These are phyloP conservation scores for Aspergillus caelatus DNA, from an alignment of 2,329 filamentous ascomycete species.

Conservation along the genomic window DNA sequence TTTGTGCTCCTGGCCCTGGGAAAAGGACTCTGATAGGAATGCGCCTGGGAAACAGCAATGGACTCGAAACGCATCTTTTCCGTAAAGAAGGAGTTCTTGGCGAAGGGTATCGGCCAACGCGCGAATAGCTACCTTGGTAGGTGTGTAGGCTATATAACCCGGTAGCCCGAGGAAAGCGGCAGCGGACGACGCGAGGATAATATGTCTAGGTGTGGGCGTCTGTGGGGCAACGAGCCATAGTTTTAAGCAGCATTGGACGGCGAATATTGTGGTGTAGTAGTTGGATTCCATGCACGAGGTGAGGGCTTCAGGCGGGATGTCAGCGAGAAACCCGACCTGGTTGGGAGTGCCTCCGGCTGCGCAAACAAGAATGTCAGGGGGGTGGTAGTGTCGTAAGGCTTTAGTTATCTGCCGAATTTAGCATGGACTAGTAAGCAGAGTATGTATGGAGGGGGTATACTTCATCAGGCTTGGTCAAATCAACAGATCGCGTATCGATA, in stretches of 20 bases:
- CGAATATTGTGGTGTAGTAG: slow-evolving; percentile 14
- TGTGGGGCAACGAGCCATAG: slow-evolving; percentile 6
- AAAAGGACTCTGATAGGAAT: slow-evolving; percentile 11
- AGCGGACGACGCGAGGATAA: slow-evolving; percentile 17
- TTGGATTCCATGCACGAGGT: slow-evolving; percentile 16
- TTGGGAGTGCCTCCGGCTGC: slow-evolving; percentile 19
- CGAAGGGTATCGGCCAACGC: slow-evolving; percentile 18
- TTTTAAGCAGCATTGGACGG: slow-evolving; percentile 11
- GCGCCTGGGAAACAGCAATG: slow-evolving; percentile 16
- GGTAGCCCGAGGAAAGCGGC: slow-evolving; percentile 15
- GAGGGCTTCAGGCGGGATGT: slow-evolving; percentile 16
- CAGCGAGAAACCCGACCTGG: slow-evolving; percentile 23
- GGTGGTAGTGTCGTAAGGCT: slow-evolving; percentile 5
- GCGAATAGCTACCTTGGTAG: slow-evolving; percentile 17
- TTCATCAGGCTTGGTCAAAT: slow-evolving; percentile 6
- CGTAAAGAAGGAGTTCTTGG: slow-evolving; percentile 14
- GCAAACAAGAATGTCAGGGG: slow-evolving; percentile 20
- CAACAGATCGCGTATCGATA: slow-evolving; percentile 6
- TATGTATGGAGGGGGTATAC: background rate
- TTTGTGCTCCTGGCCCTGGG: slow-evolving; percentile 9
- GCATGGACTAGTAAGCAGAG: background rate
- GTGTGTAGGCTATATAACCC: slow-evolving; percentile 18
- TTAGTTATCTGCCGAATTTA: background rate
- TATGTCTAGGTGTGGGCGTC: background rate
- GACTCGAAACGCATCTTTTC: background rate